These are phyloP conservation scores for Pelargonium nanum DNA, from an alignment of 345 rosid species.

Conservation along the genomic window DNA sequence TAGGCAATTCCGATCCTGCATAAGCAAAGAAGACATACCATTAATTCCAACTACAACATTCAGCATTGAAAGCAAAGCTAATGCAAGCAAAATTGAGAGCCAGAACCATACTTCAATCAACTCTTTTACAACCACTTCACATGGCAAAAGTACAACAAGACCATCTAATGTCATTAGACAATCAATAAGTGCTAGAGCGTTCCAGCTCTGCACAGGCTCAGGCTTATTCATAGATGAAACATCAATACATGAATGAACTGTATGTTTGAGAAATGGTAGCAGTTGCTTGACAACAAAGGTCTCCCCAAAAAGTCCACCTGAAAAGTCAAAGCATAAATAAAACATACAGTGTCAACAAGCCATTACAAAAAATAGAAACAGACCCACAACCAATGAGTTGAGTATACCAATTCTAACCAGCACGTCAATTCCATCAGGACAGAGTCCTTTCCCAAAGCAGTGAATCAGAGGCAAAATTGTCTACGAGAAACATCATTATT, in stretches of 20 bases:
- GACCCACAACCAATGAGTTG: slow-evolving; percentile 22
- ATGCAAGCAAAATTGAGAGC: slow-evolving; percentile 11
- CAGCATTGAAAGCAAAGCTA: slow-evolving; percentile 5
- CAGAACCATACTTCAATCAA: slow-evolving; percentile 55
- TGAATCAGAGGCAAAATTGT: slow-evolving; percentile 81
- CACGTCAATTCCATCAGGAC: slow-evolving; percentile 82
- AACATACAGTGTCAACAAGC: slow-evolving; percentile 14
- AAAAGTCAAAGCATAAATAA: slow-evolving; percentile 20
- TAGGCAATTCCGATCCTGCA: slow-evolving; percentile 57
- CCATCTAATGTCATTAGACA: slow-evolving; percentile 73
- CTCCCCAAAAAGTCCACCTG: slow-evolving; percentile 84
- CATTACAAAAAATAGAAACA: slow-evolving; percentile 16
- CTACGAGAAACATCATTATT: slow-evolving; percentile 31
- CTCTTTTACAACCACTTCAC: slow-evolving; percentile 61
- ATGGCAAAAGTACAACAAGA: slow-evolving; percentile 52
- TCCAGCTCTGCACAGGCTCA: slow-evolving; percentile 86
- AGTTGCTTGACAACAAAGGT: slow-evolving; percentile 61
- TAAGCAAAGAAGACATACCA: slow-evolving; percentile 16
- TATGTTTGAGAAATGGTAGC: slow-evolving; percentile 78
- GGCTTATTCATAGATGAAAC: slow-evolving; percentile 55
- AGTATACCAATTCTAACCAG: slow-evolving; percentile 85
- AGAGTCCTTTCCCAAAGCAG: slow-evolving; percentile 86
- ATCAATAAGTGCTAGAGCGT: slow-evolving; percentile 63
- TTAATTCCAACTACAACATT: slow-evolving; percentile 8
- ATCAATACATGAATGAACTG: slow-evolving; percentile 49